A percentile compares a stretch with the other conserved stretches of the same genome.
Evolutionary conservation across 1,284 basidiomycete genomes (phyloP).

Genomic region (Cryptococcus sp.): DNA sequence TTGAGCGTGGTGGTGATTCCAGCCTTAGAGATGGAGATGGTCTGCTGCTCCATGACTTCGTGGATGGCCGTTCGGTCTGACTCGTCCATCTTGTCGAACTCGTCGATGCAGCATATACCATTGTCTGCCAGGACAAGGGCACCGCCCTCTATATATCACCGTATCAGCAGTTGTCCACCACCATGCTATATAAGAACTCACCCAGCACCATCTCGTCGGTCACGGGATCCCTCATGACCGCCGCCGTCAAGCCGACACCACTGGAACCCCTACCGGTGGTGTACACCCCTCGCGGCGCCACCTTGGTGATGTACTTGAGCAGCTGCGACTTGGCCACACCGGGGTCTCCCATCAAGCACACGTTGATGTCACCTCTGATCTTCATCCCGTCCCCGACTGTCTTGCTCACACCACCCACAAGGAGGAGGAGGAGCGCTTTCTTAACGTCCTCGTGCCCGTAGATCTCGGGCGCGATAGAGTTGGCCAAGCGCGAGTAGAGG

Average conservation of each 20-base stretch:
- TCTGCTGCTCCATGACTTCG: constrained; percentile 99
- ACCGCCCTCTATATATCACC: constrained; percentile 73
- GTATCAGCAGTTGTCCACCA: constrained; percentile 2
- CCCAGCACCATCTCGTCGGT: constrained; percentile 99
- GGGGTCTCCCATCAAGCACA: constrained; percentile 99
- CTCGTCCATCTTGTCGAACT: constrained; percentile 99
- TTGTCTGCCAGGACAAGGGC: constrained; percentile 98
- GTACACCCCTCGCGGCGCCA: constrained; percentile 95
- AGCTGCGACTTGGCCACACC: constrained; percentile 99
- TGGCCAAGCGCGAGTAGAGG: constrained; percentile 65
- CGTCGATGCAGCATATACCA: constrained; percentile 99
- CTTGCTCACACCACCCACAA: constrained; percentile 96
- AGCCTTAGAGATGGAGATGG: constrained; percentile 98
- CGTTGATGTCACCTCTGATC: constrained; percentile 95
- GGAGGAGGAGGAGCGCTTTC: constrained; percentile 87
- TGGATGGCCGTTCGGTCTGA: constrained; percentile 96
- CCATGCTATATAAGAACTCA: constrained; percentile 50
- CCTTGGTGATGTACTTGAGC: constrained; percentile 97
- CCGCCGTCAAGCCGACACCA: constrained; percentile 96
- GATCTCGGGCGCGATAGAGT: constrained; percentile 90
- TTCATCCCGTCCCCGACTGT: constrained; percentile 96
- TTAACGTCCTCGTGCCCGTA: constrained; percentile 98
- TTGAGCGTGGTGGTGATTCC: constrained; percentile 98
- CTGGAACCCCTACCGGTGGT: constrained; percentile 98
- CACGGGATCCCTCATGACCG: constrained; percentile 98